Evolutionary conservation across 768 basidiomycete species (phyloP).

Genomic region (Agrocybe pediades): DNA sequence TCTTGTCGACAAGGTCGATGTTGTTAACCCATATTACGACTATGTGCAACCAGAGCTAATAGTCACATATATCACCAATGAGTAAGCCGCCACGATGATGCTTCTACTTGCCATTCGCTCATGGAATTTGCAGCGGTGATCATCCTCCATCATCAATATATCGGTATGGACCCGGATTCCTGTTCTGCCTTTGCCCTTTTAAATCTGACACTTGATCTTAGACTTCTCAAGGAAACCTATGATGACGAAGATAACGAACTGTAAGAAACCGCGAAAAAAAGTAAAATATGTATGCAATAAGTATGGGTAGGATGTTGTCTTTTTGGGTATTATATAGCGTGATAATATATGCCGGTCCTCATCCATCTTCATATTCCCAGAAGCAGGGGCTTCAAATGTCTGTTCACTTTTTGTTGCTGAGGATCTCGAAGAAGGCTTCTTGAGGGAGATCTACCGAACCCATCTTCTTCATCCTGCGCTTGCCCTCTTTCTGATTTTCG

Average conservation of each 20-base stretch:
- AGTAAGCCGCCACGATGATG: conserved; percentile 58
- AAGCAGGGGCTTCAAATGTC: background rate
- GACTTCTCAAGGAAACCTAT: conserved; percentile 90
- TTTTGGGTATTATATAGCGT: conserved; percentile 16
- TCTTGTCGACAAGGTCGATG: conserved; percentile 86
- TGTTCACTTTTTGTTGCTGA: conserved; percentile 56
- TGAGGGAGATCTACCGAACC: conserved; percentile 91
- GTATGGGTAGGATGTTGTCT: conserved; percentile 8
- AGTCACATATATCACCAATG: conserved; percentile 94
- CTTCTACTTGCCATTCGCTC: conserved; percentile 6
- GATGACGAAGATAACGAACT: conserved; percentile 93
- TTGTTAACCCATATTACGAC: conserved; percentile 95
- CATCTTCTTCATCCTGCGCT: conserved; percentile 84
- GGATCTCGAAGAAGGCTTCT: conserved; percentile 92
- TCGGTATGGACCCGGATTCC: conserved; percentile 46
- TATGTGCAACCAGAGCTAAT: conserved; percentile 92
- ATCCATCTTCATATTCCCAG: background rate
- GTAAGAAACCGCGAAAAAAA: conserved; percentile 31
- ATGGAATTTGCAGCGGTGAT: conserved; percentile 69
- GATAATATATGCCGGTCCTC: conserved; percentile 16
- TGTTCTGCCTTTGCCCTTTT: conserved; percentile 5
- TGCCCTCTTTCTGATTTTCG: conserved; percentile 91
- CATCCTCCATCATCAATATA: conserved; percentile 96
- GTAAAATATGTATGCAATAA: conserved; percentile 9
- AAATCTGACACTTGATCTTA: conserved; percentile 25